Evolutionary conservation across 2,329 filamentous ascomycete species (phyloP).

Genomic region (Pseudofabraea citricarpa): DNA sequence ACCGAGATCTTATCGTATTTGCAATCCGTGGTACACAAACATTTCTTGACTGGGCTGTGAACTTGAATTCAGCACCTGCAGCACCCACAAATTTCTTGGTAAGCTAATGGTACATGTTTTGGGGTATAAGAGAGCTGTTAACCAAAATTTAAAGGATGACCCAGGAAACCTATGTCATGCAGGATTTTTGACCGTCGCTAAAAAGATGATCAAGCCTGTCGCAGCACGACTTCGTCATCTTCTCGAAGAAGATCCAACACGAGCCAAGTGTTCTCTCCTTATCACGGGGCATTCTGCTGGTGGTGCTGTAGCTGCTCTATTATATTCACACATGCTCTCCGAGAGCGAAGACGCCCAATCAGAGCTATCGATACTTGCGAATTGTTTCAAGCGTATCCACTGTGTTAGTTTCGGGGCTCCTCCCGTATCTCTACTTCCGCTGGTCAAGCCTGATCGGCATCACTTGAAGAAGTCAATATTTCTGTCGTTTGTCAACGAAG

Average conservation of each 20-base stretch:
- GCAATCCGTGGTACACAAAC: constrained; percentile 77
- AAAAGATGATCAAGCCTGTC: constrained; percentile 69
- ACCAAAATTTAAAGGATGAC: constrained; percentile 57
- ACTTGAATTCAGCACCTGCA: constrained; percentile 65
- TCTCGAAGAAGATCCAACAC: constrained; percentile 65
- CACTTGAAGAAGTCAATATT: constrained; percentile 65
- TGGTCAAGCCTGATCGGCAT: constrained; percentile 50
- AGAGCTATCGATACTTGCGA: constrained; percentile 65
- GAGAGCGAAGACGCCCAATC: constrained; percentile 49
- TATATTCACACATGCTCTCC: constrained; percentile 78
- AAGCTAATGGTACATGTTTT: no score
- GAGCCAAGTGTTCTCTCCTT: constrained; percentile 64
- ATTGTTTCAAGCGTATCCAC: constrained; percentile 72
- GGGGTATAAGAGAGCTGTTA: no score
- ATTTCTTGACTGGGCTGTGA: constrained; percentile 84
- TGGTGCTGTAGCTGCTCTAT: constrained; percentile 73
- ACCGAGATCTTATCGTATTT: constrained; percentile 75
- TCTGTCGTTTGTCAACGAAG: constrained; percentile 78
- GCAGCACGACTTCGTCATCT: constrained; percentile 65
- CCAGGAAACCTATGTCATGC: constrained; percentile 72
- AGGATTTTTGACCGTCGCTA: constrained; percentile 72
- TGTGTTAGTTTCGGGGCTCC: constrained; percentile 85
- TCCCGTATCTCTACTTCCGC: constrained; percentile 66
- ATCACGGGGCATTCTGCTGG: constrained; percentile 86
- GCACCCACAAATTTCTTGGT: constrained; percentile 64